phyloP scores from a whole-genome alignment of 2,329 filamentous ascomycete genomes.

The Aspergillus tanneri region DNA sequence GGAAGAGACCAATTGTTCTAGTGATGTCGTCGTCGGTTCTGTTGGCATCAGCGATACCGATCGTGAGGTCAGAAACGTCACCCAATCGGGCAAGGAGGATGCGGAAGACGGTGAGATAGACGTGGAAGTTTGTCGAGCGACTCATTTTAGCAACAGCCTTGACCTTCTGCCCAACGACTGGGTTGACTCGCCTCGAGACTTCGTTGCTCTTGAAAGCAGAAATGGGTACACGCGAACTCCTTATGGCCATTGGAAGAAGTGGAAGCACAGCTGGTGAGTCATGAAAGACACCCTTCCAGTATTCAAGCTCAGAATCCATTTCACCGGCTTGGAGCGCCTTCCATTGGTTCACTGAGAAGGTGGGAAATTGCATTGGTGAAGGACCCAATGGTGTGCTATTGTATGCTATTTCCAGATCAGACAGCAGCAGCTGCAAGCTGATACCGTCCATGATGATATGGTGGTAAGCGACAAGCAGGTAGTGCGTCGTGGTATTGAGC shows the following conservation, averaged over 20 bases:
- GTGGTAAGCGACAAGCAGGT: slow-evolving; percentile 31
- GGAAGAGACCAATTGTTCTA: slow-evolving; percentile 46
- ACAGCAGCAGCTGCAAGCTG: slow-evolving; percentile 25
- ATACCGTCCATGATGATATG: slow-evolving; percentile 38
- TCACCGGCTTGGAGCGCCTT: not conserved
- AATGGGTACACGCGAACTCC: not conserved
- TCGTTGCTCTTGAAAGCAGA: not conserved
- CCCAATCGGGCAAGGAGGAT: slow-evolving; percentile 38
- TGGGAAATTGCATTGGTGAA: not conserved
- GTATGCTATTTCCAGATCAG: slow-evolving; percentile 18
- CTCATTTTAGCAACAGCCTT: slow-evolving; percentile 10
- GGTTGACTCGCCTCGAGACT: not conserved
- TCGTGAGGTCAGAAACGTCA: slow-evolving; percentile 41
- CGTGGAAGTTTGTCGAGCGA: slow-evolving; percentile 45
- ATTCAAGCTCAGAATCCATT: not conserved
- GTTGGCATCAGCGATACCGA: slow-evolving; percentile 52
- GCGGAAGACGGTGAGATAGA: slow-evolving; percentile 46
- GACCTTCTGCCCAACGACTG: not conserved
- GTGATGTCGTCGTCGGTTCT: slow-evolving; percentile 32
- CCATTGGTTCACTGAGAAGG: not conserved
- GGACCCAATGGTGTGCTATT: not conserved
- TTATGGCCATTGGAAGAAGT: not conserved
- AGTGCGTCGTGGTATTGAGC: slow-evolving; percentile 10
- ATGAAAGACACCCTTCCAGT: not conserved
- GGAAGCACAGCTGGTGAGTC: not conserved